Percentiles rank a stretch among this genome's conserved stretches.
Evolutionary conservation across 228 moss, liverwort and hornwort species (phyloP).

Genomic region (Sphagnum fallax): DNA sequence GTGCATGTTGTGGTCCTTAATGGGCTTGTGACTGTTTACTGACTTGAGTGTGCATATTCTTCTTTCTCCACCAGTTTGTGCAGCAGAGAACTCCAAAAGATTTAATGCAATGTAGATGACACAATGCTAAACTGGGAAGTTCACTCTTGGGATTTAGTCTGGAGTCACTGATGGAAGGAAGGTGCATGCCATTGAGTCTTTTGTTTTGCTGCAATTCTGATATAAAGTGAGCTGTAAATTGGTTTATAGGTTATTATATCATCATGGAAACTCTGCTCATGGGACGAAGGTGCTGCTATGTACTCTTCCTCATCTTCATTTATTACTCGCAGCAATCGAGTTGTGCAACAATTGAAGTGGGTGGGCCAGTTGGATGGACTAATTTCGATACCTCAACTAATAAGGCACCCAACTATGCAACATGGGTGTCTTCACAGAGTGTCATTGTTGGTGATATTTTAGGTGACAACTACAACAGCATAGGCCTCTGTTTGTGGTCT

Average conservation of each 20-base stretch:
- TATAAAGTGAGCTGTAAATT: too few species aligned
- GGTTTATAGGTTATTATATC: not conserved
- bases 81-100: too few species aligned
- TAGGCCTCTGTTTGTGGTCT: not conserved
- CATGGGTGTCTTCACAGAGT: constrained; percentile 2
- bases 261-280: not conserved
- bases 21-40: too few species aligned
- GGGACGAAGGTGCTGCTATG: not conserved
- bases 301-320: not conserved
- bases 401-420: not conserved
- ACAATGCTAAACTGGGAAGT: too few species aligned
- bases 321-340: not conserved
- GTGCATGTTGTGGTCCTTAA: too few species aligned
- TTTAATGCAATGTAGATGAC: too few species aligned
- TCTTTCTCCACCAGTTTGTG: too few species aligned
- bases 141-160: too few species aligned
- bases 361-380: constrained; percentile 3
- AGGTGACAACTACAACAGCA: not conserved
- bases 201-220: too few species aligned
- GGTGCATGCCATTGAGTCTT: too few species aligned
- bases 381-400: not conserved
- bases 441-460: not conserved
- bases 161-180: too few species aligned
- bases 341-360: constrained; percentile 1
- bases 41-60: too few species aligned